phyloP scores from a whole-genome alignment of 2,329 filamentous ascomycete species.

The Emergomyces africanus region DNA sequence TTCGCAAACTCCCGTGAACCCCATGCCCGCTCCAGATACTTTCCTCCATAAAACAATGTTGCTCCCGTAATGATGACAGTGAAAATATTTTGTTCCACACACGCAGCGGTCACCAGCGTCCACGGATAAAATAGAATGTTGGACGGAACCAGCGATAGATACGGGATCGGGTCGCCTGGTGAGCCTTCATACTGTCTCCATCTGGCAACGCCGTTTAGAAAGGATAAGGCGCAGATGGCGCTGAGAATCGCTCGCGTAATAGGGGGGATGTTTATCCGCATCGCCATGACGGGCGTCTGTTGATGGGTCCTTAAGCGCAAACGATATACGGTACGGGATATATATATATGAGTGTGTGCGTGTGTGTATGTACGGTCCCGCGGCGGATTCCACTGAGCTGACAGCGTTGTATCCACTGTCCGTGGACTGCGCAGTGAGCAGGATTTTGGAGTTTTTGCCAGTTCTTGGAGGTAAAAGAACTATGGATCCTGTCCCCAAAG shows the following conservation, averaged over 20 bases:
- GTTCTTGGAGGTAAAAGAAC: no score
- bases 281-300: conserved; percentile 47
- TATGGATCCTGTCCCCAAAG: no score
- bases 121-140: conserved; percentile 79
- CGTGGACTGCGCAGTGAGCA: not conserved
- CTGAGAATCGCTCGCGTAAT: conserved; percentile 74
- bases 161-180: conserved; percentile 49
- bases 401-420: not conserved
- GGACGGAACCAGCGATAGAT: conserved; percentile 75
- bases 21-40: conserved; percentile 94
- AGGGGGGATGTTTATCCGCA: conserved; percentile 82
- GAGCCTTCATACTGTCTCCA: conserved; percentile 50
- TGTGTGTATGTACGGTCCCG: no score
- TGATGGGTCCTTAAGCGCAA: not conserved
- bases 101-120: conserved; percentile 74
- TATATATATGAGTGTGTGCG: no score
- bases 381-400: not conserved
- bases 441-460: no score
- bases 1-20: conserved; percentile 83
- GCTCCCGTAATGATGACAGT: conserved; percentile 64
- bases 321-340: not conserved
- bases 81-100: conserved; percentile 89
- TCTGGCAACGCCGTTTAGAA: conserved; percentile 56
- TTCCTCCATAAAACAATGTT: conserved; percentile 80
- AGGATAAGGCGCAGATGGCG: conserved; percentile 60